Evolutionary conservation across 1,284 basidiomycete species (phyloP), one percentile per base, ranked within the genome.

Genomic region (Cerrena zonata): DNA sequence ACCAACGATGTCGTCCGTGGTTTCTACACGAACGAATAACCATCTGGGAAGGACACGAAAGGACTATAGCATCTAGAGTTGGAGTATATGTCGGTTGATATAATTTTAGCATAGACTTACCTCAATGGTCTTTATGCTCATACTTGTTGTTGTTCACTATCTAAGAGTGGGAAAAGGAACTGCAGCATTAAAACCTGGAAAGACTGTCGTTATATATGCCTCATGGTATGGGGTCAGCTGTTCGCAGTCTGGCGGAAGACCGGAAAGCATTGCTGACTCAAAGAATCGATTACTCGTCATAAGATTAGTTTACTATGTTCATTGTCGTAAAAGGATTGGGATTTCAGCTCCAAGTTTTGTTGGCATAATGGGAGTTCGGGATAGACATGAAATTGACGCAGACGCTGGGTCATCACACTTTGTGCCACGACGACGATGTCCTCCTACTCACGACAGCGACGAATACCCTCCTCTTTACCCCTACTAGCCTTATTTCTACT

Each of bases 1-100:
- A 24, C 87, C 87, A 23, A 89, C 75, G 27, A 83, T 69, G 1
- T 82, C 84, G 45, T 81, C 78, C 5, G 75, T 73, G 0, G 84
- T 89, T 61, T 84, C 81, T 18, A 89, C 76, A 4, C 85, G 77
- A 22, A 89, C 82, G 58, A 90, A 88, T 12, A 91, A 70, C 87
- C 87, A 89, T 53, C 85, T 75, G 0, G 86, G 86, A 23, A 82
- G 82, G 15, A 89, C 71, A 53, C 85, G 80, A 66, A 90, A 90
- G 46, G 72, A 67, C 78, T 82, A 19, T 10, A 13, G 22, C n/a
- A 48, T 4, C 4, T 5, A 4, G 37, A 15, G 4, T 39, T 21
- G 21, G 13, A 39, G 21, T 15, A 21, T 15, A 5, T 39, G 13
- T 39, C n/a, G 37, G 4, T 15, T 39, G 37, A 18, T 5, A 18